phyloP scores from a whole-genome alignment of 176 grass and related monocot genomes.

The Carex kokanica region DNA sequence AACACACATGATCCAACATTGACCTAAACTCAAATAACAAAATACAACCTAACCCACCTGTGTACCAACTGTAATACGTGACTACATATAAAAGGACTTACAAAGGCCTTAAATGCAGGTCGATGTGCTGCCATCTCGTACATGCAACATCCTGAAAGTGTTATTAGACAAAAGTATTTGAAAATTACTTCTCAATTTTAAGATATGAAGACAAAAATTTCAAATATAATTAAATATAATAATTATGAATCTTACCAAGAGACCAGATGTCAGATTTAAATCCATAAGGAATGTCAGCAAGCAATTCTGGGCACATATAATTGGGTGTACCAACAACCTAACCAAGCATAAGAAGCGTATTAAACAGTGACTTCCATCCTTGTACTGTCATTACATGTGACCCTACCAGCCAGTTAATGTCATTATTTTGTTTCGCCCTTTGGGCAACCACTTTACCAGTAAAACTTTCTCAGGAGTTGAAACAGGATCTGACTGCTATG shows the following conservation, averaged over 20 bases:
- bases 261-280: conserved; percentile 99
- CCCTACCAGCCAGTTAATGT: too few species aligned
- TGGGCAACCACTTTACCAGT: not conserved
- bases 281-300: conserved; percentile 95
- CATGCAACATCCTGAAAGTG: conserved; percentile 76
- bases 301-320: conserved; percentile 99
- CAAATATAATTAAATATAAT: not conserved
- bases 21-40: not conserved
- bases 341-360: not conserved
- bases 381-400: not conserved
- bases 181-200: not conserved
- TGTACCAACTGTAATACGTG: not conserved
- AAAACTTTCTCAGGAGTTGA: not conserved
- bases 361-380: not conserved
- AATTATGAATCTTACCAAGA: conserved; percentile 58
- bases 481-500: not conserved
- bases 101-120: conserved; percentile 98
- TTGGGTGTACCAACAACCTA: conserved; percentile 99
- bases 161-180: conserved; percentile 15
- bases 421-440: not conserved
- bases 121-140: conserved; percentile 99
- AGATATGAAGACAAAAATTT: not conserved
- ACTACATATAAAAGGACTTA: conserved; percentile 42
- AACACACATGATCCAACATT: not conserved
- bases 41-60: not conserved